Conservation (phyloP, 2,329 filamentous ascomycete genomes). For the Apiospora koreana region DNA sequence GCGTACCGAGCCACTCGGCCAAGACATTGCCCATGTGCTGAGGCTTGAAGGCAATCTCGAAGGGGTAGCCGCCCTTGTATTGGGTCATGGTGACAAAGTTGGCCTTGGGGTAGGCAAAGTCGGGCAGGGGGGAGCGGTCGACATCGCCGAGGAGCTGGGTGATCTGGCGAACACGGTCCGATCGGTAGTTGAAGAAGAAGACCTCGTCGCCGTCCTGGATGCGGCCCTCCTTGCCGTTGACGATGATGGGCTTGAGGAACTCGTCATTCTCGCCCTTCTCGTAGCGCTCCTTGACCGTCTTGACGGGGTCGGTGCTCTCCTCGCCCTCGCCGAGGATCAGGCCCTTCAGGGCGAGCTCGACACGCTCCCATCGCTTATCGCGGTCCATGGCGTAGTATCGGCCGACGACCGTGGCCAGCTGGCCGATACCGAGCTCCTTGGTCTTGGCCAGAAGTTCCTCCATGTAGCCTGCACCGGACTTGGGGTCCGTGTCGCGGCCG, state of each 20-base stretch:
- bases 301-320: slow-evolving; percentile 78
- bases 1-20: slow-evolving; percentile 91
- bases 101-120: slow-evolving; percentile 93
- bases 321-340: slow-evolving; percentile 86
- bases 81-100: slow-evolving; percentile 96
- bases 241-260: slow-evolving; percentile 96
- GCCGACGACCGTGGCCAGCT: slow-evolving; percentile 91
- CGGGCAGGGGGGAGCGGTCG: slow-evolving; percentile 85
- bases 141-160: slow-evolving; percentile 91
- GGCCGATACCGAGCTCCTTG: slow-evolving; percentile 81
- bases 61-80: slow-evolving; percentile 95
- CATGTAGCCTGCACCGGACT: slow-evolving; percentile 87
- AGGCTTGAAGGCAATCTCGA: slow-evolving; percentile 88
- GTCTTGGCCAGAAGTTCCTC: slow-evolving; percentile 78
- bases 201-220: slow-evolving; percentile 91
- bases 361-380: slow-evolving; percentile 97
- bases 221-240: slow-evolving; percentile 82
- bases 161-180: slow-evolving; percentile 94
- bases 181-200: slow-evolving; percentile 99
- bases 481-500: slow-evolving; percentile 96
- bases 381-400: slow-evolving; percentile 99
- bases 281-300: slow-evolving; percentile 86
- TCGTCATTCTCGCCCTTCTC: slow-evolving; percentile 89
- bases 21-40: slow-evolving; percentile 98
- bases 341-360: slow-evolving; percentile 88